These are phyloP conservation scores for Sugiyamaella boreocaroliniensis DNA, from an alignment of 805 yeast genomes.

Conservation along the genomic window DNA sequence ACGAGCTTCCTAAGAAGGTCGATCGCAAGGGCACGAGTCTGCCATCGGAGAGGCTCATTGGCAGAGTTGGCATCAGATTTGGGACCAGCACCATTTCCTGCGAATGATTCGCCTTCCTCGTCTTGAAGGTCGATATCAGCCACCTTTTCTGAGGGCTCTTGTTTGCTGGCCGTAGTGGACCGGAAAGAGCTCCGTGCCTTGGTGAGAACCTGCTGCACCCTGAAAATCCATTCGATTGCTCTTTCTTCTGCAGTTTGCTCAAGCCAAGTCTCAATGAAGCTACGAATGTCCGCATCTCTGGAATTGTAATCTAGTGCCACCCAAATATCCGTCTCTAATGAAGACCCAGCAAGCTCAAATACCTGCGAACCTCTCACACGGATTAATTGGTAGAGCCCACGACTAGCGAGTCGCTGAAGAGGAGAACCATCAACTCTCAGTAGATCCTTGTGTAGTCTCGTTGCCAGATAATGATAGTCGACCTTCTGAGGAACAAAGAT, in stretches of 20 bases:
- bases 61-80: slow-evolving; percentile 9
- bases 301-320: slow-evolving; percentile 44
- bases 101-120: slow-evolving; percentile 40
- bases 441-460: slow-evolving; percentile 16
- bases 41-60: slow-evolving; percentile 39
- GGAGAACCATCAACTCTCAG: slow-evolving; percentile 14
- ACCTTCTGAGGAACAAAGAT: slow-evolving; percentile 41
- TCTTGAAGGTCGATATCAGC: slow-evolving; percentile 27
- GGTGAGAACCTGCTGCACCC: slow-evolving; percentile 41
- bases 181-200: slow-evolving; percentile 39
- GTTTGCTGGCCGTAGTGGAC: not conserved
- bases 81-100: slow-evolving; percentile 22
- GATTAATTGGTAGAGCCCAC: slow-evolving; percentile 52
- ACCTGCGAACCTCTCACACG: slow-evolving; percentile 45
- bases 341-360: slow-evolving; percentile 35
- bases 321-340: slow-evolving; percentile 55
- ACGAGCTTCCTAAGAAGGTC: slow-evolving; percentile 29
- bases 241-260: slow-evolving; percentile 41
- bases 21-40: slow-evolving; percentile 35
- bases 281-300: slow-evolving; percentile 37
- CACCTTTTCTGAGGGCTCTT: slow-evolving; percentile 11
- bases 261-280: slow-evolving; percentile 55
- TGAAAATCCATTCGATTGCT: slow-evolving; percentile 49
- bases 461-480: slow-evolving; percentile 26
- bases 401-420: slow-evolving; percentile 40